Percentiles rank a stretch among this genome's conserved stretches.
phyloP scores from a whole-genome alignment of 1,139 yeast genomes.

The Hemisphaericaspora xylanilytica region DNA sequence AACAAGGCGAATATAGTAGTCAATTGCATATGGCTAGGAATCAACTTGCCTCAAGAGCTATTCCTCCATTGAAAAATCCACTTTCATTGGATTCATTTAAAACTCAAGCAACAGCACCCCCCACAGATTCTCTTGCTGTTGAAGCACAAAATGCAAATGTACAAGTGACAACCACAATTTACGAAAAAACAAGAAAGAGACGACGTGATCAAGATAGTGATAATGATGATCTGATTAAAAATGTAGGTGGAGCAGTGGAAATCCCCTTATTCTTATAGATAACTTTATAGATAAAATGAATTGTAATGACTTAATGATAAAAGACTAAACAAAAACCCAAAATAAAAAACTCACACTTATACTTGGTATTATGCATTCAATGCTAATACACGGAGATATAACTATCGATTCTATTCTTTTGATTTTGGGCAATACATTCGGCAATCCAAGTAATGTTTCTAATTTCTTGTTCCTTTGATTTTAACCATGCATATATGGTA shows the following conservation, averaged over 20 bases:
- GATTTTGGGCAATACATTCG: slow-evolving; percentile 91
- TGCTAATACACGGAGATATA: slow-evolving; percentile 72
- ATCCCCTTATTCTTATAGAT: slow-evolving; percentile 37
- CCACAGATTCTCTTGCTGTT: neutral
- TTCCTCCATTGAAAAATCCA: slow-evolving; percentile 2
- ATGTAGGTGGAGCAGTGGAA: slow-evolving; percentile 41
- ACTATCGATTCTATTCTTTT: slow-evolving; percentile 75
- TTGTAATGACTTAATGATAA: neutral
- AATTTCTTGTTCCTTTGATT: slow-evolving; percentile 93
- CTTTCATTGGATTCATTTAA: slow-evolving; percentile 2
- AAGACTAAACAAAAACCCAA: neutral
- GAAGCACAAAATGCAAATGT: neutral
- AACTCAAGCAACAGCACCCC: neutral
- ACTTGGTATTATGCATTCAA: too few relatives aligned
- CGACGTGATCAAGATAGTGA: neutral
- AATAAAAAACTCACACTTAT: neutral
- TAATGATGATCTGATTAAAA: slow-evolving; percentile 17
- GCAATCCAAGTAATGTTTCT: slow-evolving; percentile 98
- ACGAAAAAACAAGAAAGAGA: slow-evolving; percentile 2
- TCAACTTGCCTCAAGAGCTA: neutral
- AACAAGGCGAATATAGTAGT: slow-evolving; percentile 3
- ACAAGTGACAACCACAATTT: slow-evolving; percentile 1
- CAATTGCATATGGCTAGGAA: neutral
- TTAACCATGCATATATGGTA: slow-evolving; percentile 95
- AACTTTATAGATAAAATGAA: too few relatives aligned